These are phyloP conservation scores for Aegilops bicornis DNA, from an alignment of 176 grass and related monocot genomes.

Conservation along the genomic window DNA sequence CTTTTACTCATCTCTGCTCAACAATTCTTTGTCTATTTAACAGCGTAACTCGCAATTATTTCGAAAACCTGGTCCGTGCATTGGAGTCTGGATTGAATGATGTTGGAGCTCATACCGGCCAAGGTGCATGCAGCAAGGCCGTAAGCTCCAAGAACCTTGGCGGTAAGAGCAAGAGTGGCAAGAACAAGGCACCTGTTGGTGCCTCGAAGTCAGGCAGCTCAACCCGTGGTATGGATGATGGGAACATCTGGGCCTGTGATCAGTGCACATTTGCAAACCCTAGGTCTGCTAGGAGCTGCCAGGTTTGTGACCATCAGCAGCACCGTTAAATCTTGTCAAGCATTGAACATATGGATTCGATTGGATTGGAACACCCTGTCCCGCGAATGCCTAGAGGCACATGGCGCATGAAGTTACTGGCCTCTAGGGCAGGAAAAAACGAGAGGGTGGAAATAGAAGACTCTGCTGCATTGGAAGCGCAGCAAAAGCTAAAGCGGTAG, in stretches of 20 bases:
- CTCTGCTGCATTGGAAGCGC: neutral
- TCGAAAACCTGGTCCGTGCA: conserved; percentile 93
- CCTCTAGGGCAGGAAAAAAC: neutral
- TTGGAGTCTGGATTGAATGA: conserved; percentile 95
- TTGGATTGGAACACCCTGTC: conserved; percentile 1
- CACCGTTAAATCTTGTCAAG: conserved; percentile 36
- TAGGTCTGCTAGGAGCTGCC: conserved; percentile 58
- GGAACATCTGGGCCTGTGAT: conserved; percentile 81
- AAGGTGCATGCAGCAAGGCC: conserved; percentile 68
- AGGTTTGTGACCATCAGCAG: conserved; percentile 69
- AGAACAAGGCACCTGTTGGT: conserved; percentile 47
- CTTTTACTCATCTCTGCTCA: neutral
- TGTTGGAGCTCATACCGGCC: conserved; percentile 72
- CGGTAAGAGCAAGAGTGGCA: conserved; percentile 71
- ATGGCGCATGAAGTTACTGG: neutral
- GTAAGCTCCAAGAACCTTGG: conserved; percentile 64
- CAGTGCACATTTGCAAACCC: conserved; percentile 93
- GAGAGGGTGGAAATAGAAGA: conserved; percentile 28
- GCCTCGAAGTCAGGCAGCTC: conserved; percentile 55
- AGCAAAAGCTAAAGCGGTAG: neutral
- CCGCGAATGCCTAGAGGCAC: neutral
- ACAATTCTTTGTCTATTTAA: conserved; percentile 2
- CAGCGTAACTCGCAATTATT: conserved; percentile 99
- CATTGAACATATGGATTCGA: conserved; percentile 17
- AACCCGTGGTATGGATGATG: conserved; percentile 58